These are phyloP conservation scores for Sarcomyxa edulis DNA, from an alignment of 768 basidiomycete species.

Conservation along the genomic window DNA sequence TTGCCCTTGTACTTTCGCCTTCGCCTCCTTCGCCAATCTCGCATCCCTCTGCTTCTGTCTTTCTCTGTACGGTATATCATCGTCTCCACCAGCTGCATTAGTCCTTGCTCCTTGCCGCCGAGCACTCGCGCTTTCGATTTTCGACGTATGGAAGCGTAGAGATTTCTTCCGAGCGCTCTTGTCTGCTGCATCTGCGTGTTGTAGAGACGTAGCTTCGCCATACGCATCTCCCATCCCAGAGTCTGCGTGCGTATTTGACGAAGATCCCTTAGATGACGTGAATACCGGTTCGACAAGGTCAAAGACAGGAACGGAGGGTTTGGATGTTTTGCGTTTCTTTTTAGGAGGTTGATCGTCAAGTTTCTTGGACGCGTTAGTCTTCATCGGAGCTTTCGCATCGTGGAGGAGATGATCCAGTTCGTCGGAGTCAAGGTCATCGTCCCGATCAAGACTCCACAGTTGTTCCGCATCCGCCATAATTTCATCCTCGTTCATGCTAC, in stretches of 20 bases:
- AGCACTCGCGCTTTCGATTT: slow-evolving; percentile 78
- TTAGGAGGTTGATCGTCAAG: slow-evolving; percentile 37
- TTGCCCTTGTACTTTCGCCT: slow-evolving; percentile 35
- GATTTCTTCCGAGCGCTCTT: slow-evolving; percentile 78
- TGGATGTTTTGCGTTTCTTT: slow-evolving; percentile 53
- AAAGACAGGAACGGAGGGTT: slow-evolving; percentile 40
- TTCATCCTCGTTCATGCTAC: slow-evolving; percentile 29
- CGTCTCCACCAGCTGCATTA: slow-evolving; percentile 80
- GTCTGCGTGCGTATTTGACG: slow-evolving; percentile 17
- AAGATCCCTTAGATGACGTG: slow-evolving; percentile 30
- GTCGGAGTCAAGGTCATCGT: slow-evolving; percentile 26
- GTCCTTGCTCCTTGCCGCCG: slow-evolving; percentile 70
- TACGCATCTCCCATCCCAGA: slow-evolving; percentile 41
- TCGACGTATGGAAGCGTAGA: slow-evolving; percentile 89
- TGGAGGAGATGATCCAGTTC: slow-evolving; percentile 54
- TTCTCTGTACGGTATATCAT: slow-evolving; percentile 89
- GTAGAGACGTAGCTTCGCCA: slow-evolving; percentile 71
- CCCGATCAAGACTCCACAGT: slow-evolving; percentile 31
- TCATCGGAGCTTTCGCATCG: slow-evolving; percentile 35
- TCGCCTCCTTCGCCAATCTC: slow-evolving; percentile 49
- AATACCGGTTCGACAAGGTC: slow-evolving; percentile 83
- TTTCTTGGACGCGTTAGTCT: slow-evolving; percentile 15
- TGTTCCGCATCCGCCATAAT: slow-evolving; percentile 33
- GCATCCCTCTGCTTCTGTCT: slow-evolving; percentile 59
- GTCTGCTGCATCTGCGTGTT: slow-evolving; percentile 72